phyloP scores from a whole-genome alignment of 495 filamentous ascomycete species.

The Daldinia caldariorum region DNA sequence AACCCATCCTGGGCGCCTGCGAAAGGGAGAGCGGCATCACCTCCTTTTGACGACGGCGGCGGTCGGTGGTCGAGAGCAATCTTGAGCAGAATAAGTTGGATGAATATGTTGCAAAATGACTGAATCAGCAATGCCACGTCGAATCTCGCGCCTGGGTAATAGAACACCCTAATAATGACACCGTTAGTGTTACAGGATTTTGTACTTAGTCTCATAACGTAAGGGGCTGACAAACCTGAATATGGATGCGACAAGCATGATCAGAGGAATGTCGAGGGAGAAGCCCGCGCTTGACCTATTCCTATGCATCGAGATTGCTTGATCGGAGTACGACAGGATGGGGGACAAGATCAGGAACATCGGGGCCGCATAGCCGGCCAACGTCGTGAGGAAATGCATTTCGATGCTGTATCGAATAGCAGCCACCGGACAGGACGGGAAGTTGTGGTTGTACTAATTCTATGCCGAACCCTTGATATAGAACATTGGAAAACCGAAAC shows the following conservation, averaged over 20 bases:
- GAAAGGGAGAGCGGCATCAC: constrained; percentile 65
- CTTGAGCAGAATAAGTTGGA: constrained; percentile 86
- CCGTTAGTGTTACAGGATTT: constrained; percentile 23
- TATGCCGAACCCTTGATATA: constrained; percentile 7
- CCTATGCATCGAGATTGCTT: constrained; percentile 89
- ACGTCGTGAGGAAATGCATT: constrained; percentile 55
- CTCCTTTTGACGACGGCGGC: constrained; percentile 64
- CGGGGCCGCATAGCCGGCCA: constrained; percentile 63
- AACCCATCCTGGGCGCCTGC: constrained; percentile 64
- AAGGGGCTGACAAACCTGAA: constrained; percentile 70
- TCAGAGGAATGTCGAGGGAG: constrained; percentile 86
- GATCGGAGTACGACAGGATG: constrained; percentile 87
- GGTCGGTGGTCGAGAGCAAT: constrained; percentile 90
- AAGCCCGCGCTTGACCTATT: constrained; percentile 87
- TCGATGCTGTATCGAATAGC: constrained; percentile 19
- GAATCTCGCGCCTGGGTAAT: constrained; percentile 90
- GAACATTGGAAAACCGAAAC: constrained; percentile 2
- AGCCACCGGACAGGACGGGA: constrained; percentile 22
- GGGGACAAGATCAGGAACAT: constrained; percentile 80
- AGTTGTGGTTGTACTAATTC: constrained; percentile 12
- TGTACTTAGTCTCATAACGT: background rate
- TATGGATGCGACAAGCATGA: constrained; percentile 95
- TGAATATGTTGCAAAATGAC: constrained; percentile 83
- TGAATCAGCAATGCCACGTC: constrained; percentile 83
- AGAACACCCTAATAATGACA: constrained; percentile 73